Evolutionary conservation across 2,329 filamentous ascomycete genomes (phyloP).

Genomic region (Penicillium sp.): DNA sequence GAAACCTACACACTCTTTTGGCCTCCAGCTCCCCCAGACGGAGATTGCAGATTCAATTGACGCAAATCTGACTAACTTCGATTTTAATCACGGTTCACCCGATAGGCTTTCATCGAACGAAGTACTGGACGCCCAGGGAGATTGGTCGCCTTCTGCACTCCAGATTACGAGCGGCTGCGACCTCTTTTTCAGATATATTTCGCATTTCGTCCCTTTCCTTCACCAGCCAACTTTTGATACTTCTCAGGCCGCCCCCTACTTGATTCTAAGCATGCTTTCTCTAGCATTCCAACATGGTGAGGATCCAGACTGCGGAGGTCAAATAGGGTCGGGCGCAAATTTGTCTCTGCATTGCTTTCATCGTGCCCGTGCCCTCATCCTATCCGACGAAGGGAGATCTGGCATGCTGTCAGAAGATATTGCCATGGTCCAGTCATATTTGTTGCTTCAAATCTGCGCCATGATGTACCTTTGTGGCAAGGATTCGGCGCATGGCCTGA

Average conservation of each 20-base stretch:
- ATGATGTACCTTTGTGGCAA: slow-evolving; percentile 50
- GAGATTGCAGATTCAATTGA: not conserved
- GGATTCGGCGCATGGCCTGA: slow-evolving; percentile 40
- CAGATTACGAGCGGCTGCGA: slow-evolving; percentile 39
- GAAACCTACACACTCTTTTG: slow-evolving; percentile 10
- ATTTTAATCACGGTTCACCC: slow-evolving; percentile 4
- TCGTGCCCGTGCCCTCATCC: slow-evolving; percentile 33
- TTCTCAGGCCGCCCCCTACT: slow-evolving; percentile 21
- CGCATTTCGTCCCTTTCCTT: slow-evolving; percentile 45
- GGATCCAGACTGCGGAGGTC: slow-evolving; percentile 37
- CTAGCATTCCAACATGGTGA: slow-evolving; percentile 46
- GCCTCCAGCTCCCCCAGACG: not conserved
- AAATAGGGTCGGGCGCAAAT: slow-evolving; percentile 29
- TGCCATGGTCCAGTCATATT: slow-evolving; percentile 42
- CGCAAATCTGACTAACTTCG: not conserved
- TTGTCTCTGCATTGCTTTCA: slow-evolving; percentile 42
- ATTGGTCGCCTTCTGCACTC: slow-evolving; percentile 36
- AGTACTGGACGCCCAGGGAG: slow-evolving; percentile 19
- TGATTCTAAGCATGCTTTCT: slow-evolving; percentile 44
- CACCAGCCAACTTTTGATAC: slow-evolving; percentile 43
- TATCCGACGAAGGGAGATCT: slow-evolving; percentile 20
- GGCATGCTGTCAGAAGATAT: slow-evolving; percentile 25
- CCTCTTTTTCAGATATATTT: slow-evolving; percentile 43
- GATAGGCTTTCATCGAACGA: slow-evolving; percentile 2
- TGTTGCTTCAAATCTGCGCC: slow-evolving; percentile 48